phyloP scores from a whole-genome alignment of 495 filamentous ascomycete species.

The Podospora bellae-mahoneyi region DNA sequence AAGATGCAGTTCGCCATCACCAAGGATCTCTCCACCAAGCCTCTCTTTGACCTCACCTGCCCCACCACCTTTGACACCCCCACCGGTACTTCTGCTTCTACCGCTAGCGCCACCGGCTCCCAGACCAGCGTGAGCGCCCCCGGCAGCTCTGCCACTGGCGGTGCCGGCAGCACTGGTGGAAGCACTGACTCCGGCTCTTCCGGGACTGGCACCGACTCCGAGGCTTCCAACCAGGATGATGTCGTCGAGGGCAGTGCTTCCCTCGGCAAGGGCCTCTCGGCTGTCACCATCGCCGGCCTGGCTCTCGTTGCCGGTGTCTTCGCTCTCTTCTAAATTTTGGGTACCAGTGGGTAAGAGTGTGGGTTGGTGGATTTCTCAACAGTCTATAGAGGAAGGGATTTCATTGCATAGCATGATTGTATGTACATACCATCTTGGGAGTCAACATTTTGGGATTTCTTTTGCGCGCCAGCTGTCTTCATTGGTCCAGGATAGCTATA shows the following conservation, averaged over 20 bases:
- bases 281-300: conserved; percentile 18
- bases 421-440: background rate
- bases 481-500: background rate
- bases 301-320: conserved; percentile 27
- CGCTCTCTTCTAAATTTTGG: conserved; percentile 24
- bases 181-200: conserved; percentile 21
- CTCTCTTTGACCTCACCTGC: conserved; percentile 60
- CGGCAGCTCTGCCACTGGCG: conserved; percentile 20
- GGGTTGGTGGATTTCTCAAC: background rate
- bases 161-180: conserved; percentile 17
- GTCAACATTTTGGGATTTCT: background rate
- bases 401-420: background rate
- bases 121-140: conserved; percentile 17
- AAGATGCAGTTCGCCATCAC: conserved; percentile 44
- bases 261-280: conserved; percentile 22
- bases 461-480: background rate
- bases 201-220: conserved; percentile 6
- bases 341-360: background rate
- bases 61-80: conserved; percentile 38
- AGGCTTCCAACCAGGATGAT: conserved; percentile 1
- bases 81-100: conserved; percentile 16
- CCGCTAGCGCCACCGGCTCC: conserved; percentile 17
- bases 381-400: background rate
- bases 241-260: conserved; percentile 9
- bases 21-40: conserved; percentile 51